Evolutionary conservation across 495 filamentous ascomycete species (phyloP).

Genomic region (Darksidea phi): DNA sequence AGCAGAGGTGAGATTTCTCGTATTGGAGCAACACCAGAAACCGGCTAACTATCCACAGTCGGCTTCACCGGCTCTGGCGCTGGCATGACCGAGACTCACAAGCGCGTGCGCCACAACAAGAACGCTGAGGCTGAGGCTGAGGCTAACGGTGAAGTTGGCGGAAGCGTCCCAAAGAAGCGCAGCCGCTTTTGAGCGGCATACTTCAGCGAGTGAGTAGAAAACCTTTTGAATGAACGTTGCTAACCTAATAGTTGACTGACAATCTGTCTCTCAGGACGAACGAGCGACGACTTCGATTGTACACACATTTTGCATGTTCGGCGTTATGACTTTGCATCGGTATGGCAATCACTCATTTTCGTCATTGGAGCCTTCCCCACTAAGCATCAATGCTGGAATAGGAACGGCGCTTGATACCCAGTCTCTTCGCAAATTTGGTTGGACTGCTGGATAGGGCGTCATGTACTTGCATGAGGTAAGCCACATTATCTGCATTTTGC

Average conservation of each 20-base stretch:
- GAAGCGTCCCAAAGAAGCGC: neutral
- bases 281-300: neutral
- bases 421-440: neutral
- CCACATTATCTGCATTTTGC: neutral
- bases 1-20: constrained; percentile 66
- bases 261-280: neutral
- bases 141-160: neutral
- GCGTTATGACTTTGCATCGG: constrained; percentile 7
- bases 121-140: constrained; percentile 74
- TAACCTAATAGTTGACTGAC: neutral
- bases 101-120: constrained; percentile 81
- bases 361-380: neutral
- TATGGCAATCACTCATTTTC: constrained; percentile 3
- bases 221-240: neutral
- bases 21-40: constrained; percentile 21
- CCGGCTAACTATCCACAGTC: constrained; percentile 58
- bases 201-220: neutral
- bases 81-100: constrained; percentile 87
- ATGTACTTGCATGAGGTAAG: neutral
- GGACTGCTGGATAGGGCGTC: neutral
- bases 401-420: constrained; percentile 7
- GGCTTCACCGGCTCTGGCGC: constrained; percentile 95
- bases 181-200: neutral
- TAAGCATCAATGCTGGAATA: neutral
- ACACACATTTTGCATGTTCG: neutral